Evolutionary conservation across 805 yeast genomes (phyloP).

Genomic region (Zygoascus biomembranicola): DNA sequence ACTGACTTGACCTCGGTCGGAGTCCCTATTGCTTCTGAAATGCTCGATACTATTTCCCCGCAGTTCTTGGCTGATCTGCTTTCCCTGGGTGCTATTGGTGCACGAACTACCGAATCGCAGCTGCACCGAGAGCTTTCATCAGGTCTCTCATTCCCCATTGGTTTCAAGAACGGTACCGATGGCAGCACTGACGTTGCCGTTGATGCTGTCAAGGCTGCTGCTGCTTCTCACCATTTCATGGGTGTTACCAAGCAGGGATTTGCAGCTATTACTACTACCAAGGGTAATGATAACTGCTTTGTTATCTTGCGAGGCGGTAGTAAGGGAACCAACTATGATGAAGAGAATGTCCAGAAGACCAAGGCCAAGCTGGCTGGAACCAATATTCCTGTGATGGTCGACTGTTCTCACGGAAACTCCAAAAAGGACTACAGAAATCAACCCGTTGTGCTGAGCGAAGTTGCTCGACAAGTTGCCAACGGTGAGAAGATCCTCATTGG

Average conservation of each 20-base stretch:
- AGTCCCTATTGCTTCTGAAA: constrained; percentile 91
- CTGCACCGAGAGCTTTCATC: constrained; percentile 96
- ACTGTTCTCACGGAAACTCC: constrained; percentile 97
- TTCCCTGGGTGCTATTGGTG: constrained; percentile 97
- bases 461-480: constrained; percentile 68
- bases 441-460: constrained; percentile 79
- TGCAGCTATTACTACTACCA: constrained; percentile 93
- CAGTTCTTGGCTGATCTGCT: constrained; percentile 87
- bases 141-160: constrained; percentile 97
- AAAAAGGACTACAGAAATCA: constrained; percentile 90
- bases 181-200: constrained; percentile 88
- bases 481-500: constrained; percentile 84
- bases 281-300: constrained; percentile 91
- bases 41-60: constrained; percentile 97
- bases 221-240: constrained; percentile 89
- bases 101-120: constrained; percentile 97
- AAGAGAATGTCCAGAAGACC: constrained; percentile 64
- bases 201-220: constrained; percentile 89
- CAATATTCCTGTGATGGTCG: constrained; percentile 69
- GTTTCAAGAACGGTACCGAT: constrained; percentile 98
- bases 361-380: constrained; percentile 48
- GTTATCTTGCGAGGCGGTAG: constrained; percentile 95
- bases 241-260: constrained; percentile 96
- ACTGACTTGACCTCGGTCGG: constrained; percentile 70
- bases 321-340: constrained; percentile 87